Percentiles rank a stretch among this genome's conserved stretches.
Evolutionary conservation across 805 yeast genomes (phyloP).

Genomic region (Lipomyces chichibuensis): DNA sequence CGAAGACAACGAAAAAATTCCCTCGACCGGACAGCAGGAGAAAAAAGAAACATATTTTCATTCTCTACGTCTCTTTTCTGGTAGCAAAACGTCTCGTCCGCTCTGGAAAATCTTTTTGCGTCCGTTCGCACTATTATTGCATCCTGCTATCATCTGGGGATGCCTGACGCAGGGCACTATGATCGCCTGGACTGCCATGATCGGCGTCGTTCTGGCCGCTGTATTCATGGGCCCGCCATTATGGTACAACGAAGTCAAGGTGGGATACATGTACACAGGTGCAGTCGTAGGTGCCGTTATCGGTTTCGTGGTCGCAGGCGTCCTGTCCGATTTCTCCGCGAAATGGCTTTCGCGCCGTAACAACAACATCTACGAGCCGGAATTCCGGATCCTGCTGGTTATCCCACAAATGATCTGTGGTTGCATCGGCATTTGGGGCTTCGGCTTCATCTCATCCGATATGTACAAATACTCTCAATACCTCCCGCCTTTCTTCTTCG

Average conservation of each 20-base stretch:
- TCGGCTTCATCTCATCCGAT: constrained; percentile 27
- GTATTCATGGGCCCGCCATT: constrained; percentile 35
- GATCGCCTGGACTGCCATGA: constrained; percentile 36
- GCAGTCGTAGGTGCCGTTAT: constrained; percentile 28
- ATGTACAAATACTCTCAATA: constrained; percentile 19
- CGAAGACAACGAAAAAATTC: constrained; percentile 5
- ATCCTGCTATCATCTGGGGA: constrained; percentile 33
- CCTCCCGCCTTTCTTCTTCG: constrained; percentile 34
- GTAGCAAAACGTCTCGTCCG: constrained; percentile 26
- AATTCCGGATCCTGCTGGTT: constrained; percentile 29
- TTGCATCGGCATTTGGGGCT: constrained; percentile 33
- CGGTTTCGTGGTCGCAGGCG: constrained; percentile 33
- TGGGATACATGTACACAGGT: constrained; percentile 34
- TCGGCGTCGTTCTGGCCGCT: constrained; percentile 35
- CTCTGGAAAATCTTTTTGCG: constrained; percentile 33
- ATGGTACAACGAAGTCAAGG: constrained; percentile 28
- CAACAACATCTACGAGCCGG: constrained; percentile 35
- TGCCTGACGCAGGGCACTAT: constrained; percentile 32
- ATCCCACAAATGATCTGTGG: constrained; percentile 30
- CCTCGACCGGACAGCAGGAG: constrained; percentile 7
- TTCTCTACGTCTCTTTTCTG: constrained; percentile 26
- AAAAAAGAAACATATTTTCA: constrained; percentile 17
- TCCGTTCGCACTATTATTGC: constrained; percentile 29
- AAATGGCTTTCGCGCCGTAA: constrained; percentile 22
- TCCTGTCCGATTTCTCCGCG: constrained; percentile 22